phyloP scores from a whole-genome alignment of 1,139 yeast genomes.

The Taphrina sp. region DNA sequence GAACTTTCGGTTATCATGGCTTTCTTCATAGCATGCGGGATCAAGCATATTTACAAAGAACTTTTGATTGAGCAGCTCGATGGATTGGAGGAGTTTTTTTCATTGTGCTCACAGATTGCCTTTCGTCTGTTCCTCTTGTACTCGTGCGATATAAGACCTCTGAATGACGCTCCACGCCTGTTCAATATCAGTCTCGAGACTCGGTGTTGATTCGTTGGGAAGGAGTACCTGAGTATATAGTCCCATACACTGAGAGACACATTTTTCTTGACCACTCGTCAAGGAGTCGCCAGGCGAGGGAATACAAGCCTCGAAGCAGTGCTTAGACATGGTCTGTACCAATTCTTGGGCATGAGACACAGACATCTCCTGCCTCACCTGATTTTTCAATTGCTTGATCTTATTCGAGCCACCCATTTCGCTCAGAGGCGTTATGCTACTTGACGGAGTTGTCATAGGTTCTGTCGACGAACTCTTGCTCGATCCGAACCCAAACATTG shows the following conservation, averaged over 20 bases:
- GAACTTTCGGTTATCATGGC: too few relatives aligned
- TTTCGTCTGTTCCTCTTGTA: constrained; percentile 23
- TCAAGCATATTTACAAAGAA: too few relatives aligned
- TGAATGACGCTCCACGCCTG: constrained; percentile 75
- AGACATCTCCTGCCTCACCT: constrained; percentile 78
- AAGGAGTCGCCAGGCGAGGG: constrained; percentile 55
- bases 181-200: constrained; percentile 50
- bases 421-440: constrained; percentile 8
- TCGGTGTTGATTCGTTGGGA: too few relatives aligned
- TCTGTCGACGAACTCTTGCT: constrained; percentile 11
- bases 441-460: background rate
- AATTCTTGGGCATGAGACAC: constrained; percentile 43
- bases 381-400: constrained; percentile 42
- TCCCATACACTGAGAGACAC: constrained; percentile 21
- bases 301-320: constrained; percentile 80
- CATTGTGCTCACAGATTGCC: constrained; percentile 10
- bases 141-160: constrained; percentile 51
- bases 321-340: constrained; percentile 53
- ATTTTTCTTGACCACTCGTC: constrained; percentile 48
- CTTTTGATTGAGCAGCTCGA: constrained; percentile 51
- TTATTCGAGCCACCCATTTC: constrained; percentile 27
- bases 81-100: too few relatives aligned
- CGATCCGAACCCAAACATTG: constrained; percentile 31
- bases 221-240: constrained; percentile 13
- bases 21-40: too few relatives aligned